These are phyloP conservation scores for Boletellus ananas DNA, from an alignment of 768 basidiomycete genomes.

Conservation along the genomic window DNA sequence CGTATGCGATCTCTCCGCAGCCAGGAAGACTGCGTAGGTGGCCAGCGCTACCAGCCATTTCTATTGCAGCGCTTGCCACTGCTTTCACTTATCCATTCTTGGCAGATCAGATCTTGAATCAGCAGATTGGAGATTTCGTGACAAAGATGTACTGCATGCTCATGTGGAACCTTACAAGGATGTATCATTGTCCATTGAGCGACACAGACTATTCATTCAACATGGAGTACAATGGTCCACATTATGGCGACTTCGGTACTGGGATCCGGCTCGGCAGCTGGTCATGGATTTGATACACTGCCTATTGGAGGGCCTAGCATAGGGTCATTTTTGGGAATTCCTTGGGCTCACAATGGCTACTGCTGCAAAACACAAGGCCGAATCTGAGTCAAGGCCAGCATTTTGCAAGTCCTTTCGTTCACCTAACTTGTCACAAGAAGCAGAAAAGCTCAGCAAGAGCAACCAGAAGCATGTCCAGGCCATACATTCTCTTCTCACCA, in stretches of 20 bases:
- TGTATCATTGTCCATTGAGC: neutral
- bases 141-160: neutral
- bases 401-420: neutral
- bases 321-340: neutral
- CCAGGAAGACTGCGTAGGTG: conserved; percentile 25
- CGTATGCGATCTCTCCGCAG: conserved; percentile 32
- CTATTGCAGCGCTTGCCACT: conserved; percentile 32
- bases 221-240: conserved; percentile 17
- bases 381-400: neutral
- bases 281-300: no score
- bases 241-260: conserved; percentile 18
- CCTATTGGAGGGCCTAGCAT: no score
- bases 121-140: neutral
- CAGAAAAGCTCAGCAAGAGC: neutral
- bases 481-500: neutral
- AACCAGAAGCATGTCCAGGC: neutral
- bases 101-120: conserved; percentile 2
- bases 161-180: no score
- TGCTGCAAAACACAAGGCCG: conserved; percentile 1
- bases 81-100: conserved; percentile 3
- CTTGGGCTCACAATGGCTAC: conserved; percentile 3
- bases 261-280: no score
- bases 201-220: neutral
- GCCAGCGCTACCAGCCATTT: conserved; percentile 21
- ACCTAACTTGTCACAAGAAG: conserved; percentile 2